Evolutionary conservation across 257 asterid species (phyloP).

Genomic region (Primulina tabacum): DNA sequence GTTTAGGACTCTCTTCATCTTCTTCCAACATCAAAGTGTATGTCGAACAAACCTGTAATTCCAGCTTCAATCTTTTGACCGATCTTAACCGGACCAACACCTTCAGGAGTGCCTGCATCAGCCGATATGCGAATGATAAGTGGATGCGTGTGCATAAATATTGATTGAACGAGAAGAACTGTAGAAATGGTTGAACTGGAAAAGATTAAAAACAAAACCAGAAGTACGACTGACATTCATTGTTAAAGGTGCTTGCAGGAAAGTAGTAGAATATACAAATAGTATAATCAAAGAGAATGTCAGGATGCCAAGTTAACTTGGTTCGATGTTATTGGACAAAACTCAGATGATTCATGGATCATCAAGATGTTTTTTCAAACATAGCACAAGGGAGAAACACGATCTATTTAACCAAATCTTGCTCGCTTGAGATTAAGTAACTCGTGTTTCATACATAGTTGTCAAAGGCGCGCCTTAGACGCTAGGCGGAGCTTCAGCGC

Average conservation of each 20-base stretch:
- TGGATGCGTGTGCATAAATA: not conserved
- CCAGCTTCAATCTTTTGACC: constrained; percentile 95
- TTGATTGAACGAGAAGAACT: not conserved
- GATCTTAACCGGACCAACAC: constrained; percentile 80
- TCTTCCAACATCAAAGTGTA: constrained; percentile 3
- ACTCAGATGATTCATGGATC: too few species aligned
- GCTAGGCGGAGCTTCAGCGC: too few species aligned
- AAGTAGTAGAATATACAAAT: not conserved
- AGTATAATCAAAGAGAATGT: not conserved
- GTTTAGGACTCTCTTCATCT: constrained; percentile 22
- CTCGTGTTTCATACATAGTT: too few species aligned
- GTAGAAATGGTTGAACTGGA: not conserved
- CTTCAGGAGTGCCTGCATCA: constrained; percentile 84
- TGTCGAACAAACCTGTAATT: constrained; percentile 45
- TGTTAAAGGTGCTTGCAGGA: not conserved
- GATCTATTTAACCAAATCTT: not conserved
- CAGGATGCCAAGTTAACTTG: not conserved
- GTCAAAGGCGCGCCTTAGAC: too few species aligned
- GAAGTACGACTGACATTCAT: not conserved
- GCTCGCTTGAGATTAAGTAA: not conserved
- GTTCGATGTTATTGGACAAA: not conserved
- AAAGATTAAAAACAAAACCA: not conserved
- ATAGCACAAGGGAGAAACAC: not conserved
- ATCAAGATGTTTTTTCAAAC: not conserved
- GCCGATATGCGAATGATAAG: not conserved